A percentile compares a stretch with the other conserved stretches of the same genome.
Conservation (phyloP, 805 yeast genomes). For the Suhomyces emberorum region DNA sequence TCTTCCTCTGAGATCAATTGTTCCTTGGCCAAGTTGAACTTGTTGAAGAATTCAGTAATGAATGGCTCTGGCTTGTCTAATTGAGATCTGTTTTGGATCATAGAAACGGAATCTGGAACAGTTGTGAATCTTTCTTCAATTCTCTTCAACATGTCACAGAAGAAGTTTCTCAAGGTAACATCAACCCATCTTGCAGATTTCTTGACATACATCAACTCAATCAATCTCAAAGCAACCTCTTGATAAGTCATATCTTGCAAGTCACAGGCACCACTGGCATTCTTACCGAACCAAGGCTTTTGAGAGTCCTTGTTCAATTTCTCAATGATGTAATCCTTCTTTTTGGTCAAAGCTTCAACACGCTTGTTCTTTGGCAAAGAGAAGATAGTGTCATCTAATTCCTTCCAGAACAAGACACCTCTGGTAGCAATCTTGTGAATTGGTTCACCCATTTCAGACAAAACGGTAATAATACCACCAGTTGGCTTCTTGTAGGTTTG, state of each 20-base stretch:
- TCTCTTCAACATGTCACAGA: slow-evolving; percentile 85
- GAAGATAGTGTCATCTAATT: slow-evolving; percentile 91
- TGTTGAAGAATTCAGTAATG: slow-evolving; percentile 55
- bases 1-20: slow-evolving; percentile 95
- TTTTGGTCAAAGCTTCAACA: slow-evolving; percentile 73
- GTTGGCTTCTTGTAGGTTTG: slow-evolving; percentile 89
- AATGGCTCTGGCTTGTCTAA: slow-evolving; percentile 60
- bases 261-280: slow-evolving; percentile 79
- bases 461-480: slow-evolving; percentile 95
- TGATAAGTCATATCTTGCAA: slow-evolving; percentile 93
- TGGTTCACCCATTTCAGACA: slow-evolving; percentile 99
- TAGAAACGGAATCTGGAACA: slow-evolving; percentile 50
- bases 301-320: slow-evolving; percentile 92
- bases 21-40: slow-evolving; percentile 69
- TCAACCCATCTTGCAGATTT: slow-evolving; percentile 87
- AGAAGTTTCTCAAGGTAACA: slow-evolving; percentile 75
- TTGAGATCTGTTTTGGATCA: slow-evolving; percentile 69
- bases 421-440: slow-evolving; percentile 98
- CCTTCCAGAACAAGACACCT: slow-evolving; percentile 97
- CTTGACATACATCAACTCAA: slow-evolving; percentile 83
- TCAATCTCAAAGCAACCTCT: slow-evolving; percentile 82
- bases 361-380: slow-evolving; percentile 85
- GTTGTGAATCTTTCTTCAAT: slow-evolving; percentile 92
- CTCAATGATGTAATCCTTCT: slow-evolving; percentile 81
- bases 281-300: slow-evolving; percentile 95